Base-by-base conservation (phyloP, 2,329 filamentous ascomycete species). In the Penicillium brasilianum region DNA sequence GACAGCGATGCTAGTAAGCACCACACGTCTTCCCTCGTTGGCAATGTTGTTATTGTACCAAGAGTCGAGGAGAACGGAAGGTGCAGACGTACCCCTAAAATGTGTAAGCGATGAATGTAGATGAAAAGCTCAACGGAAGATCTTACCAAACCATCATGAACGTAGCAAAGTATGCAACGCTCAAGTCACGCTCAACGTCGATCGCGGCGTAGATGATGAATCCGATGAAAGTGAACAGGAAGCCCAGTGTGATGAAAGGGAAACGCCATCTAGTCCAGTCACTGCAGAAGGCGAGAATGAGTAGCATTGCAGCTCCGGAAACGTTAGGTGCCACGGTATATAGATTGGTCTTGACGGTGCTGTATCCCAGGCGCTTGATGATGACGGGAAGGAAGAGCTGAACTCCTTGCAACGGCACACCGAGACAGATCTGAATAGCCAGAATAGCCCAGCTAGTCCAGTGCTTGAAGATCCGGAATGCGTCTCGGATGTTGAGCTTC, bases 31-130 rank as follows among this genome's bases (percentile, higher is more conserved):
- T 57, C 88, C 87, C 75, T 92, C 89, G 67, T 92, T 84, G 1
- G 89, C 88, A 57, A 91, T 85, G 72, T 92, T 92, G 79, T 92
- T 92, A 77, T 90, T 91, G 76, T 91, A 91, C 87, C 86, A 88
- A 64, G 84, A 77, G 66, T 86, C 76, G 6, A 71, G 16, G 88
- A 80, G 30, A 90, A 80, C 32, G 88, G 88, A 7, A 82, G 88
- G 0, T 87, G 89, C 2, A 87, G 88, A n/a, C 83, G 87, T 69
- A 28, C 69, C 69, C 66, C 57, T 0, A 87, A 88, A 13, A 41
- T 8, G 9, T 8, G n/a, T 64, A 20, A 61, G 59, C 18, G 48
- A 10, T n/a, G 7, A 16, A 14, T n/a, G 48, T 13, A 5, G 5
- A 32, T 34, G 3, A 6, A 1, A 25, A 28, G 28, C 30, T 7